phyloP scores from a whole-genome alignment of 2,329 filamentous ascomycete genomes.

The Thelonectria discophora region DNA sequence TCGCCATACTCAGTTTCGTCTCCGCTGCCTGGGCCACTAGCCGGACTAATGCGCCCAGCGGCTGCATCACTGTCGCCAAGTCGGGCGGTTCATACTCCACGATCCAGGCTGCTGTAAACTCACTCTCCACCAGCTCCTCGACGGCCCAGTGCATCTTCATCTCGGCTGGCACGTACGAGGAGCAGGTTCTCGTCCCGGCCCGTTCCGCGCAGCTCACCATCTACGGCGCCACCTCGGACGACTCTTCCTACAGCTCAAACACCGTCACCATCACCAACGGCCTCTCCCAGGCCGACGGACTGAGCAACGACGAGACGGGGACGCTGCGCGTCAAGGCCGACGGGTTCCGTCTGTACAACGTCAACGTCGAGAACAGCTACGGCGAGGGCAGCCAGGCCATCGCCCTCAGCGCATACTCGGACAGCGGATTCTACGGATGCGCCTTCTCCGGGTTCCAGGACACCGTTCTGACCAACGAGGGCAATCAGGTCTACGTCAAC shows the following conservation, averaged over 20 bases:
- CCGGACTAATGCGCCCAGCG: constrained; percentile 51
- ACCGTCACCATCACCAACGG: constrained; percentile 61
- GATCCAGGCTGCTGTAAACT: constrained; percentile 65
- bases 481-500: constrained; percentile 57
- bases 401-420: constrained; percentile 54
- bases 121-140: constrained; percentile 60
- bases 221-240: constrained; percentile 63
- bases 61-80: constrained; percentile 58
- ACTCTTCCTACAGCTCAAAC: constrained; percentile 61
- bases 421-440: constrained; percentile 58
- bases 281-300: constrained; percentile 53
- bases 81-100: constrained; percentile 47
- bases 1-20: constrained; percentile 10
- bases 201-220: constrained; percentile 64
- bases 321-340: constrained; percentile 54
- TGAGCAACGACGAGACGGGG: constrained; percentile 62
- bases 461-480: constrained; percentile 56
- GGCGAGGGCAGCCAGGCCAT: constrained; percentile 59
- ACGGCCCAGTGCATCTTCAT: constrained; percentile 68
- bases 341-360: constrained; percentile 68
- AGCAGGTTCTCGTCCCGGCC: constrained; percentile 60
- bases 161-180: constrained; percentile 67
- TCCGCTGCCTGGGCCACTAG: constrained; percentile 35
- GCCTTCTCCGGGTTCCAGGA: constrained; percentile 59
- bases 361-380: constrained; percentile 60